phyloP scores from a whole-genome alignment of 192 early-diverging fungal genomes.

The Coemansia sp. region DNA sequence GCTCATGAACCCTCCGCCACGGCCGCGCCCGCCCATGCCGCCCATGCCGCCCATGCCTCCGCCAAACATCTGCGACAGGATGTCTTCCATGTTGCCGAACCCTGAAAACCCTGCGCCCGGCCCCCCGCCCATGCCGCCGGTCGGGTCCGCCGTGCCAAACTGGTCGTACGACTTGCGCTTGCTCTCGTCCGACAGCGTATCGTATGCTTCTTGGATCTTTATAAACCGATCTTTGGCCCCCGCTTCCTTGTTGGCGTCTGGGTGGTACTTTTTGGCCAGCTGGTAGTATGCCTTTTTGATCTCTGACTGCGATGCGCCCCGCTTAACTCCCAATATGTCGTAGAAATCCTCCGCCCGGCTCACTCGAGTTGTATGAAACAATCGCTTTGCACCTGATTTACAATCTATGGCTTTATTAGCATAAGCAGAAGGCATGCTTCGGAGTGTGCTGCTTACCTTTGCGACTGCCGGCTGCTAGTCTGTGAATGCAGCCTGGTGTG shows the following conservation, averaged over 20 bases:
- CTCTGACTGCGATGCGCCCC: conserved; percentile 73
- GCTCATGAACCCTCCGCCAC: conserved; percentile 28
- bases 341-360: conserved; percentile 67
- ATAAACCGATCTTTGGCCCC: conserved; percentile 94
- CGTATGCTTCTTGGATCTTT: conserved; percentile 97
- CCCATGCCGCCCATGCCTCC: conserved; percentile 52
- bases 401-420: not conserved
- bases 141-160: conserved; percentile 67
- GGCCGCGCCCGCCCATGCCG: conserved; percentile 39
- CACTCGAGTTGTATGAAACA: conserved; percentile 32
- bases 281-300: conserved; percentile 98
- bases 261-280: conserved; percentile 95
- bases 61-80: conserved; percentile 75
- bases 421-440: not conserved
- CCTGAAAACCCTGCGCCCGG: conserved; percentile 54
- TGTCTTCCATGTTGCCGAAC: conserved; percentile 59
- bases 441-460: not conserved
- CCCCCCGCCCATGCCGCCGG: conserved; percentile 45
- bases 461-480: not conserved
- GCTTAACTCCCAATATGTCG: conserved; percentile 77
- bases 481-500: conserved; percentile 1
- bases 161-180: conserved; percentile 92
- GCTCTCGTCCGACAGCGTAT: conserved; percentile 88
- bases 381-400: conserved; percentile 6
- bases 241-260: conserved; percentile 93